A percentile compares a stretch with the other conserved stretches of the same genome.
phyloP scores from a whole-genome alignment of 202 grass and related monocot genomes.

The Panicum virgatum region DNA sequence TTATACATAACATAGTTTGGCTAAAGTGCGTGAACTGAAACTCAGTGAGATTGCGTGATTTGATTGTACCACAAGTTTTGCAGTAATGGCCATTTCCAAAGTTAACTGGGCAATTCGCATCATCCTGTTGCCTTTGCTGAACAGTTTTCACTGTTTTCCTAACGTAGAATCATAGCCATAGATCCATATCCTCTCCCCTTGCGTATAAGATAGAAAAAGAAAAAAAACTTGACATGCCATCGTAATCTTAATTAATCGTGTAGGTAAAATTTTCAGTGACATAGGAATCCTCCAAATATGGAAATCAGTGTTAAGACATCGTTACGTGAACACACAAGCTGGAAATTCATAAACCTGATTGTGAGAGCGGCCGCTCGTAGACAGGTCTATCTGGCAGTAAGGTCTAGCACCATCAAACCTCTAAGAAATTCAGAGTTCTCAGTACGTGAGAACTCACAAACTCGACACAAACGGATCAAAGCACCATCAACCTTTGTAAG shows the following conservation, averaged over 20 bases:
- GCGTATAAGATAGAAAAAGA: neutral
- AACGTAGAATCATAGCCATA: too few relatives aligned
- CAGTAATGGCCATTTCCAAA: neutral
- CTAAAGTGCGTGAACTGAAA: neutral
- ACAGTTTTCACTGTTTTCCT: neutral
- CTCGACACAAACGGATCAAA: neutral
- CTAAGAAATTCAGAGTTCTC: slow-evolving; percentile 27
- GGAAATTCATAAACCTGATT: slow-evolving; percentile 11
- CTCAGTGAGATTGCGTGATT: neutral
- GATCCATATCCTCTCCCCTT: too few relatives aligned
- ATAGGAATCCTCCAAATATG: neutral
- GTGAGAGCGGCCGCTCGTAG: neutral
- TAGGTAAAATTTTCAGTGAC: neutral
- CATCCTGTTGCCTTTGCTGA: neutral
- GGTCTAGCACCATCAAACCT: slow-evolving; percentile 18
- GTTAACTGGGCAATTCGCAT: neutral
- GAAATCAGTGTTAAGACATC: neutral
- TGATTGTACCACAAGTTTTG: slow-evolving; percentile 17
- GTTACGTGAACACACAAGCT: neutral
- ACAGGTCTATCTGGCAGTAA: slow-evolving; percentile 8
- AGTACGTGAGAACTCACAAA: slow-evolving; percentile 32
- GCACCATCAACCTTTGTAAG: slow-evolving; percentile 6
- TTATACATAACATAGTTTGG: slow-evolving; percentile 23
- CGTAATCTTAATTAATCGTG: neutral
- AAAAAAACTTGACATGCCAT: neutral